Conservation (phyloP, 192 early-diverging fungal species). For the Coemansia sp. region DNA sequence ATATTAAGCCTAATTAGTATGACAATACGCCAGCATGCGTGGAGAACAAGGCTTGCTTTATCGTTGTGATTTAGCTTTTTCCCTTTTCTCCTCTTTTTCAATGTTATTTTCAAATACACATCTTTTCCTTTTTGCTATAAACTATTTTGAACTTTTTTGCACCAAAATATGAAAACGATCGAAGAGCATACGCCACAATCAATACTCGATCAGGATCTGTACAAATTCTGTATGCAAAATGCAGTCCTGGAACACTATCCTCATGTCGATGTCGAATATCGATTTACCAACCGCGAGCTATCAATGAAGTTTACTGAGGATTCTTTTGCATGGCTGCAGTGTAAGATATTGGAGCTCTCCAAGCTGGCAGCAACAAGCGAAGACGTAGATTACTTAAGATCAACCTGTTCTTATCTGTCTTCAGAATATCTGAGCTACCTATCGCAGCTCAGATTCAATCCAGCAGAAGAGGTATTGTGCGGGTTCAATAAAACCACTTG, state of each 20-base stretch:
- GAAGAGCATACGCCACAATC: constrained; percentile 48
- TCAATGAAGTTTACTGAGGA: constrained; percentile 41
- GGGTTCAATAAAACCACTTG: constrained; percentile 16
- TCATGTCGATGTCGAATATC: constrained; percentile 59
- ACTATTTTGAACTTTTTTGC: background rate
- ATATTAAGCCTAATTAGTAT: no score
- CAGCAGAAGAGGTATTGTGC: constrained; percentile 12
- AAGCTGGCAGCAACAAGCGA: constrained; percentile 9
- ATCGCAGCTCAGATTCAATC: constrained; percentile 58
- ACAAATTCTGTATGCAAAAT: constrained; percentile 85
- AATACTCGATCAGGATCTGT: constrained; percentile 80
- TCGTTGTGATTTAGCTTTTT: no score
- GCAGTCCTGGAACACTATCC: constrained; percentile 72
- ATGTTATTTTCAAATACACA: background rate
- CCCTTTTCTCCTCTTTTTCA: constrained; percentile 1
- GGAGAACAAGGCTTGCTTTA: no score
- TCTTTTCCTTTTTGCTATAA: background rate
- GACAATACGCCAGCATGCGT: no score
- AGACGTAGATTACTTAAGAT: constrained; percentile 51
- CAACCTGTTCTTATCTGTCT: constrained; percentile 58
- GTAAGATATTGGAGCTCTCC: constrained; percentile 38
- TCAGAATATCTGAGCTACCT: constrained; percentile 63
- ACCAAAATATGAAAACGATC: background rate
- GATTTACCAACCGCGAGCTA: constrained; percentile 66
- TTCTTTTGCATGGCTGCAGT: constrained; percentile 52